These are phyloP conservation scores for Penicillium brevicompactum DNA, from an alignment of 2,329 filamentous ascomycete species.

Conservation along the genomic window DNA sequence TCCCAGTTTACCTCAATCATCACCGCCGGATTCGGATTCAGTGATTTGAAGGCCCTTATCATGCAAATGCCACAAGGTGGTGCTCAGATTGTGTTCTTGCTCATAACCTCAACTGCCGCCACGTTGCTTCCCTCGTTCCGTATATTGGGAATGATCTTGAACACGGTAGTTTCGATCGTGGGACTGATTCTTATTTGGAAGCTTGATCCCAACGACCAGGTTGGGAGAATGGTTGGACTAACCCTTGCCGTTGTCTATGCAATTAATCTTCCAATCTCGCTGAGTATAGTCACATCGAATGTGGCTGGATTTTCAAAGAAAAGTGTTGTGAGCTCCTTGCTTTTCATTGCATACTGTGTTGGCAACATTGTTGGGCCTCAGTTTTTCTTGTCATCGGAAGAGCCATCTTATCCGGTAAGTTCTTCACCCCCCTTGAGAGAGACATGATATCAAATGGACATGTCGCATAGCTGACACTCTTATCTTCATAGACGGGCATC, in stretches of 20 bases:
- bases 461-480: neutral
- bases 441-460: neutral
- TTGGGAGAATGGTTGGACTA: slow-evolving; percentile 29
- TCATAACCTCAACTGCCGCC: slow-evolving; percentile 16
- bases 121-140: slow-evolving; percentile 24
- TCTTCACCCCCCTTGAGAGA: neutral
- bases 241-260: slow-evolving; percentile 30
- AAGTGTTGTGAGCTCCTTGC: slow-evolving; percentile 38
- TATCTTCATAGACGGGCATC: slow-evolving; percentile 14
- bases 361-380: slow-evolving; percentile 33
- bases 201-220: slow-evolving; percentile 18
- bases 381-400: slow-evolving; percentile 18
- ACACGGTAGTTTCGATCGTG: slow-evolving; percentile 24
- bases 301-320: slow-evolving; percentile 36
- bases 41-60: slow-evolving; percentile 15
- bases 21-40: slow-evolving; percentile 19
- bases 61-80: slow-evolving; percentile 22
- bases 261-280: slow-evolving; percentile 31
- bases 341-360: slow-evolving; percentile 48
- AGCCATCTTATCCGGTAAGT: slow-evolving; percentile 18
- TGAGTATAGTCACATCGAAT: slow-evolving; percentile 33
- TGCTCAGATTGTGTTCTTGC: slow-evolving; percentile 18
- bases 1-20: slow-evolving; percentile 18
- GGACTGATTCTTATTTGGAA: slow-evolving; percentile 31
- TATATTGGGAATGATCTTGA: slow-evolving; percentile 25